Percentiles rank a stretch among this genome's conserved stretches.
phyloP scores from a whole-genome alignment of 805 yeast species.

The Candida takata region DNA sequence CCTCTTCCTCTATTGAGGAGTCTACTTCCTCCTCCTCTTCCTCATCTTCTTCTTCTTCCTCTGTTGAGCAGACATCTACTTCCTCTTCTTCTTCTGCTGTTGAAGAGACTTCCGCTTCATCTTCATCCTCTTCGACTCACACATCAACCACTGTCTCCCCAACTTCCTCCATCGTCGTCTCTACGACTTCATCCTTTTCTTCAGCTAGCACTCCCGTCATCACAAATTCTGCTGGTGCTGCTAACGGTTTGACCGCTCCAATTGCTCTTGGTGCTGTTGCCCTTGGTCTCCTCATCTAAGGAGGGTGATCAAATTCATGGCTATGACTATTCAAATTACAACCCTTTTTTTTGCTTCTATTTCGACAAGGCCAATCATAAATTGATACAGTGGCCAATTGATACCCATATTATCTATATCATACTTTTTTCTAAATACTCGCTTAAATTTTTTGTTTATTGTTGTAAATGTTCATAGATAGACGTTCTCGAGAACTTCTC shows the following conservation, averaged over 20 bases:
- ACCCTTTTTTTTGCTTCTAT: not conserved
- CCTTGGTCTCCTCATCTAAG: constrained; percentile 17
- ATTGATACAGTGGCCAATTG: no score
- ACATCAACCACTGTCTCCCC: constrained; percentile 17
- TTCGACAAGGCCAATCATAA: not conserved
- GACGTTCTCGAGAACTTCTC: no score
- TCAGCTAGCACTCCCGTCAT: constrained; percentile 17
- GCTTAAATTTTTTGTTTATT: no score
- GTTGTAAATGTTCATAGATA: no score
- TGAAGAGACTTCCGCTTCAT: constrained; percentile 6
- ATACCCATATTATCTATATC: no score
- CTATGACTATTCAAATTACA: no score
- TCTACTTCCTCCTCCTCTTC: constrained; percentile 17
- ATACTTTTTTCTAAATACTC: no score
- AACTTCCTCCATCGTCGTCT: constrained; percentile 8
- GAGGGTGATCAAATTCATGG: no score
- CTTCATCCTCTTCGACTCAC: constrained; percentile 4
- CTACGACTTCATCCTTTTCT: constrained; percentile 3
- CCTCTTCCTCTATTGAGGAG: constrained; percentile 14
- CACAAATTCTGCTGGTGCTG: constrained; percentile 21
- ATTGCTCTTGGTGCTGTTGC: constrained; percentile 34
- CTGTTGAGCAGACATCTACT: constrained; percentile 9
- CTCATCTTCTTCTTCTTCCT: constrained; percentile 20
- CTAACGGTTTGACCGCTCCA: constrained; percentile 30
- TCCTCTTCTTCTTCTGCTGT: constrained; percentile 16